Conservation (phyloP, 73 alveolate genomes). For the Tetrahymena elliotti region DNA sequence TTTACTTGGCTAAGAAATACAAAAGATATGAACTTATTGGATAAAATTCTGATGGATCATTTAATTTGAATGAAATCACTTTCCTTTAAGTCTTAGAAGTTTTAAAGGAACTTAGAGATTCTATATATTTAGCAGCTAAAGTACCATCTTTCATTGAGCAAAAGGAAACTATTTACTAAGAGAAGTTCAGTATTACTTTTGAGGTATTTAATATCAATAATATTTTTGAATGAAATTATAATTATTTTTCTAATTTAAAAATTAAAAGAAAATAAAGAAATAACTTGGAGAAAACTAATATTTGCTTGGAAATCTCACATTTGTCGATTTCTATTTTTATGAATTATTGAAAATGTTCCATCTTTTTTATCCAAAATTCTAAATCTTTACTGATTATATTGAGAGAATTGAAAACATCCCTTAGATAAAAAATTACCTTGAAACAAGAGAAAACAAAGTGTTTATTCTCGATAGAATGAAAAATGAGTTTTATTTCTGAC, state of each 20-base stretch:
- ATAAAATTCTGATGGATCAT: background rate
- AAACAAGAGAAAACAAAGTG: background rate
- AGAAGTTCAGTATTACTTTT: background rate
- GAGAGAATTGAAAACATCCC: background rate
- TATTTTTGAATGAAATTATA: background rate
- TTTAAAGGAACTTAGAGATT: background rate
- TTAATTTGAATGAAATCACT: background rate
- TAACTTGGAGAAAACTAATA: background rate
- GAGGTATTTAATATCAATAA: background rate
- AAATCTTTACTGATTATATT: background rate
- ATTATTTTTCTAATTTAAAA: no score
- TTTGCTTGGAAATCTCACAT: background rate
- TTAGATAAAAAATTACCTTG: background rate
- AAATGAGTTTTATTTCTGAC: background rate
- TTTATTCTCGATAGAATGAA: background rate
- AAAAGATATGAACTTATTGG: background rate
- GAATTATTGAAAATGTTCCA: background rate
- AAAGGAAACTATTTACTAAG: background rate
- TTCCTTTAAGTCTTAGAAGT: background rate
- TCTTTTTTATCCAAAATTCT: background rate
- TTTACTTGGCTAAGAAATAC: background rate
- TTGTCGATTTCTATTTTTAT: background rate
- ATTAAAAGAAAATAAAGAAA: background rate
- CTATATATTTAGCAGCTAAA: background rate
- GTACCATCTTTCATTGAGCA: background rate